phyloP scores from a whole-genome alignment of 352 stramenopile genomes.

The Phytophthora palmivora region DNA sequence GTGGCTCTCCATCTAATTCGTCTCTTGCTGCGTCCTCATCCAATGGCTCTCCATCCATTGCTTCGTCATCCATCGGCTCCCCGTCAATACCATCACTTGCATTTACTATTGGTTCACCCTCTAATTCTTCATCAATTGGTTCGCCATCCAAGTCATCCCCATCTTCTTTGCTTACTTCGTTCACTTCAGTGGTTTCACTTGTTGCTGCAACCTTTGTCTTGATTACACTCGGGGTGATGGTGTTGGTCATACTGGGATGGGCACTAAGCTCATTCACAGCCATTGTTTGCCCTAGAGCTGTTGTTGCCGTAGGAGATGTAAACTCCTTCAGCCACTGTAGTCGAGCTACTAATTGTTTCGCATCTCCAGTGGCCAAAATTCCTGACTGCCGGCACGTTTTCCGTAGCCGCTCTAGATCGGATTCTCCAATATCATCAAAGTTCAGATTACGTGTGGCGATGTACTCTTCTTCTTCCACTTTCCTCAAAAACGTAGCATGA shows the following conservation, averaged over 20 bases:
- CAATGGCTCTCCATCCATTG: slow-evolving; percentile 55
- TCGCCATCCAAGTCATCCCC: slow-evolving; percentile 40
- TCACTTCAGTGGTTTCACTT: slow-evolving; percentile 6
- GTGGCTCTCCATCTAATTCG: slow-evolving; percentile 47
- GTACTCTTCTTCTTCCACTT: slow-evolving; percentile 70
- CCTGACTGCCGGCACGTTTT: slow-evolving; percentile 75
- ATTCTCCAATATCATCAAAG: slow-evolving; percentile 29
- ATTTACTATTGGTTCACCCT: slow-evolving; percentile 37
- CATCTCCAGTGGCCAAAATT: slow-evolving; percentile 58
- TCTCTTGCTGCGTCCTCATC: slow-evolving; percentile 38
- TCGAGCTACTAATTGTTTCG: slow-evolving; percentile 48
- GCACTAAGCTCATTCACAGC: slow-evolving; percentile 2
- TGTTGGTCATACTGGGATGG: slow-evolving; percentile 1
- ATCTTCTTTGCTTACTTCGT: slow-evolving; percentile 3
- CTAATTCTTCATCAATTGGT: slow-evolving; percentile 50
- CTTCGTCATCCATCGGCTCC: slow-evolving; percentile 46
- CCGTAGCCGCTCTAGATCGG: slow-evolving; percentile 63
- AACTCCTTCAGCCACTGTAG: slow-evolving; percentile 81
- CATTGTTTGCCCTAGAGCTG: slow-evolving; percentile 2
- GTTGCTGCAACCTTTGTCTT: background rate
- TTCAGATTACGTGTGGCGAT: slow-evolving; percentile 16
- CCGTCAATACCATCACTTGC: slow-evolving; percentile 40
- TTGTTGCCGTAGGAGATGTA: slow-evolving; percentile 46
- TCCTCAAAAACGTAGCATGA: slow-evolving; percentile 82
- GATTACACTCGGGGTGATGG: background rate